Evolutionary conservation across 208 protist genomes (phyloP).

Genomic region (Tetramitus jugosus): DNA sequence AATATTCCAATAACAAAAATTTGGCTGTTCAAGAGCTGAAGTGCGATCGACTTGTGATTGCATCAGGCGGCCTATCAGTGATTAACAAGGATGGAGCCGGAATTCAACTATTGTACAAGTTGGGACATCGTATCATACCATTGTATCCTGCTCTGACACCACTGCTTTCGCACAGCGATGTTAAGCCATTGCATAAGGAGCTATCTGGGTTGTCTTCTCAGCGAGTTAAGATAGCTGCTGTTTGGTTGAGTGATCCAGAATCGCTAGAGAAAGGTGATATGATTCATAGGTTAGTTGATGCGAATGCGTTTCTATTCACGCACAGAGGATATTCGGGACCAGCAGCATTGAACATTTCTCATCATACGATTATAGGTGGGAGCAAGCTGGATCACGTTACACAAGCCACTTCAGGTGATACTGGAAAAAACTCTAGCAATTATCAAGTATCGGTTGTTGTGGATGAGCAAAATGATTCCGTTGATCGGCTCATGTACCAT

Average conservation of each 20-base stretch:
- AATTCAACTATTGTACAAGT: neutral
- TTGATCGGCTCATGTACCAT: too few species aligned
- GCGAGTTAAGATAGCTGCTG: neutral
- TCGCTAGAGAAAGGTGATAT: neutral
- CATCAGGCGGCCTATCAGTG: neutral
- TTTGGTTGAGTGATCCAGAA: too few species aligned
- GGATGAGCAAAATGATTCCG: neutral
- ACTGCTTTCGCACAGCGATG: neutral
- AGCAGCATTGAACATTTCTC: neutral
- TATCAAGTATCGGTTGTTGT: too few species aligned
- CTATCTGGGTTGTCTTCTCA: neutral
- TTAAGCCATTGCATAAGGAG: neutral
- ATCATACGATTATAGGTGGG: too few species aligned
- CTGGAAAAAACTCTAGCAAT: too few species aligned
- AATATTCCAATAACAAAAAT: neutral
- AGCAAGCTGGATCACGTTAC: too few species aligned
- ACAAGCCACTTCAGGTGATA: too few species aligned
- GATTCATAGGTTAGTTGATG: neutral
- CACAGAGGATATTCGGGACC: slow-evolving; percentile 14
- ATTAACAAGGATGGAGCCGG: slow-evolving; percentile 13
- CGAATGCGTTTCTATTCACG: slow-evolving; percentile 8
- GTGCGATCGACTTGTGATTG: neutral
- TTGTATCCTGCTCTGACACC: neutral
- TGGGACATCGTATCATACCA: neutral
- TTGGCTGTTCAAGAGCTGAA: neutral